Evolutionary conservation across 208 protist genomes (phyloP).

Genomic region (Vickermania spadyakhi): DNA sequence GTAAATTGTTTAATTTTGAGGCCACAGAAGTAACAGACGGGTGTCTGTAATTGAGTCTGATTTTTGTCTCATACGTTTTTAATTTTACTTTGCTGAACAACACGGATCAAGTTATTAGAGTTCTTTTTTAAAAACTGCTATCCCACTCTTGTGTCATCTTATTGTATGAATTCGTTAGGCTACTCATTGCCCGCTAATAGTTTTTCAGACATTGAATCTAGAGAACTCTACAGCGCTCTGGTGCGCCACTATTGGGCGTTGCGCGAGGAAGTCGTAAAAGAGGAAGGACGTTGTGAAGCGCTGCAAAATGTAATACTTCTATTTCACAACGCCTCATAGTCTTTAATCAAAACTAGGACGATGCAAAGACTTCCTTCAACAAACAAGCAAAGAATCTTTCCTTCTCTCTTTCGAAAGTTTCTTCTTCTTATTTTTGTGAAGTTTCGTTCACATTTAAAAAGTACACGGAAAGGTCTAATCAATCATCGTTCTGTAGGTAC

Average conservation of each 20-base stretch:
- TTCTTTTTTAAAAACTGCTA: neutral
- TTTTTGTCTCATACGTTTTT: too few species aligned
- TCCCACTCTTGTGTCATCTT: neutral
- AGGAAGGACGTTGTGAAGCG: slow-evolving; percentile 30
- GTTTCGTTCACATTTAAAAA: neutral
- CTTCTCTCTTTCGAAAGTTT: neutral
- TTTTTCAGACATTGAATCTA: too few species aligned
- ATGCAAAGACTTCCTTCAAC: neutral
- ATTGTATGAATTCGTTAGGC: slow-evolving; percentile 7
- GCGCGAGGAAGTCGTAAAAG: slow-evolving; percentile 22
- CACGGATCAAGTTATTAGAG: neutral
- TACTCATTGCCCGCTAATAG: too few species aligned
- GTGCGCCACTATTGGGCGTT: slow-evolving; percentile 29
- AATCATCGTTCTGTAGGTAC: too few species aligned
- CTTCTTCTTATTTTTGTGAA: slow-evolving; percentile 9
- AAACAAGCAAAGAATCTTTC: neutral
- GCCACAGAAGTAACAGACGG: too few species aligned
- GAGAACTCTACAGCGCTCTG: neutral
- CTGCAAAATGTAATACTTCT: slow-evolving; percentile 26
- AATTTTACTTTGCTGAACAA: neutral
- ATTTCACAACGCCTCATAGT: slow-evolving; percentile 35
- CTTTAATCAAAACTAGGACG: neutral
- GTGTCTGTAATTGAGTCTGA: too few species aligned
- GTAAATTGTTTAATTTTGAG: too few species aligned
- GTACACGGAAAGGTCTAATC: too few species aligned